Conservation (phyloP, 2,329 filamentous ascomycete genomes). For the Trichoderma semiorbis region DNA sequence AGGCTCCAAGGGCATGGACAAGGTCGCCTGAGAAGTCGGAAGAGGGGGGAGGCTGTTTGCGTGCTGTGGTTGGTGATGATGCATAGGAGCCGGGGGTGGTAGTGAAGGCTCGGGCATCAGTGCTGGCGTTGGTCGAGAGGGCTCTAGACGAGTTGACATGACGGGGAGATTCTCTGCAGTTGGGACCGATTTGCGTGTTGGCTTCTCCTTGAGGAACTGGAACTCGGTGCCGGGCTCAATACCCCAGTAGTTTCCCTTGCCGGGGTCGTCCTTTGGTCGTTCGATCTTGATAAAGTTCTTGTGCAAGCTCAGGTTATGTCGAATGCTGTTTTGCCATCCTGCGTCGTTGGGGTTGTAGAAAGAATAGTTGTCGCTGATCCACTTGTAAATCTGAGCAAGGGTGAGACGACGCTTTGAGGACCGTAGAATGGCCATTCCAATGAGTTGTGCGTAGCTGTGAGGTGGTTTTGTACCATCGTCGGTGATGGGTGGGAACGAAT, state of each 20-base stretch:
- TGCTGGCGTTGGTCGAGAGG: constrained; percentile 41
- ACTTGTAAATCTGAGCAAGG: constrained; percentile 95
- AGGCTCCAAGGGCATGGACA: constrained; percentile 51
- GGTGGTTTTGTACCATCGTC: constrained; percentile 88
- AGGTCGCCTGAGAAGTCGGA: constrained; percentile 37
- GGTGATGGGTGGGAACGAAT: constrained; percentile 75
- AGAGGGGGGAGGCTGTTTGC: constrained; percentile 37
- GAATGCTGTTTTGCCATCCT: constrained; percentile 98
- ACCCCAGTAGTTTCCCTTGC: constrained; percentile 96
- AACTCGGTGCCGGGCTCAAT: constrained; percentile 88
- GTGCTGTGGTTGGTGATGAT: constrained; percentile 26
- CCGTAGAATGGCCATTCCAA: constrained; percentile 93
- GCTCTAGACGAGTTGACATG: constrained; percentile 55
- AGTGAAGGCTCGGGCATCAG: constrained; percentile 46
- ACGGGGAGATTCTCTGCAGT: constrained; percentile 57
- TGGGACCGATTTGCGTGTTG: constrained; percentile 55
- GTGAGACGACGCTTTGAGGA: constrained; percentile 81
- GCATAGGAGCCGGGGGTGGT: constrained; percentile 41
- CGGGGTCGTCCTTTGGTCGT: constrained; percentile 92
- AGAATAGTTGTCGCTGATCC: constrained; percentile 92
- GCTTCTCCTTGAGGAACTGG: constrained; percentile 86
- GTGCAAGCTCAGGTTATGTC: constrained; percentile 94
- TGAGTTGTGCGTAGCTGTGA: constrained; percentile 91
- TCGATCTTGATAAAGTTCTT: constrained; percentile 96
- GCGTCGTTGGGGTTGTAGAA: constrained; percentile 83